Percentiles rank a stretch among this genome's conserved stretches.
phyloP scores from a whole-genome alignment of 2,329 filamentous ascomycete species.

The Colletotrichum tofieldiae region DNA sequence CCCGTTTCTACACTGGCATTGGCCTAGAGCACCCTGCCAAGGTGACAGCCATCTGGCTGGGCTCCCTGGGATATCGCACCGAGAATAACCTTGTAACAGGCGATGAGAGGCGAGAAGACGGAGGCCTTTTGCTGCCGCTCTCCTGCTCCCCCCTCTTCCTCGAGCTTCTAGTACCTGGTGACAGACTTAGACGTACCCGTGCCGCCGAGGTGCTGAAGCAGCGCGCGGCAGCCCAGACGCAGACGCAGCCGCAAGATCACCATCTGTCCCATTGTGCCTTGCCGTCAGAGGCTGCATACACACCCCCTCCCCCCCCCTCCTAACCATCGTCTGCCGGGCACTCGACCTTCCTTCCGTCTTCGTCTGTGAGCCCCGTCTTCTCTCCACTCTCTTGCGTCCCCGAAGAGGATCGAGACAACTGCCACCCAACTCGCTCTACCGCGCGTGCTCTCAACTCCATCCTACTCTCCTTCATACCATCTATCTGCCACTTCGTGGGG shows the following conservation, averaged over 20 bases:
- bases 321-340: conserved; percentile 5
- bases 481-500: conserved; percentile 41
- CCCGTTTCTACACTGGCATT: not conserved
- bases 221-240: conserved; percentile 24
- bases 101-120: not conserved
- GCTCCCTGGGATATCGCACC: not conserved
- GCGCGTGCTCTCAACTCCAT: conserved; percentile 33
- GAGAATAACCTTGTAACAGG: conserved; percentile 4
- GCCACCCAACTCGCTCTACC: conserved; percentile 14
- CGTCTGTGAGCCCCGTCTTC: conserved; percentile 17
- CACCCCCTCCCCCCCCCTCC: not conserved
- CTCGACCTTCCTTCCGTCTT: conserved; percentile 26
- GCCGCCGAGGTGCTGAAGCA: not conserved
- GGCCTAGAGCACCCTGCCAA: conserved; percentile 3
- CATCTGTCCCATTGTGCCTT: not conserved
- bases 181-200: no score
- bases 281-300: not conserved
- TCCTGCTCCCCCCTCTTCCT: not conserved
- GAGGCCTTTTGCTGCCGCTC: not conserved
- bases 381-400: conserved; percentile 33
- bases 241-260: conserved; percentile 23
- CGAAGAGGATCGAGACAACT: conserved; percentile 24
- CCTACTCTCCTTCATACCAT: conserved; percentile 41
- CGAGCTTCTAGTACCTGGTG: not conserved
- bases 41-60: conserved; percentile 22